Base-by-base conservation (phyloP, 2,329 filamentous ascomycete species). In the Aspergillus quadricinctus region DNA sequence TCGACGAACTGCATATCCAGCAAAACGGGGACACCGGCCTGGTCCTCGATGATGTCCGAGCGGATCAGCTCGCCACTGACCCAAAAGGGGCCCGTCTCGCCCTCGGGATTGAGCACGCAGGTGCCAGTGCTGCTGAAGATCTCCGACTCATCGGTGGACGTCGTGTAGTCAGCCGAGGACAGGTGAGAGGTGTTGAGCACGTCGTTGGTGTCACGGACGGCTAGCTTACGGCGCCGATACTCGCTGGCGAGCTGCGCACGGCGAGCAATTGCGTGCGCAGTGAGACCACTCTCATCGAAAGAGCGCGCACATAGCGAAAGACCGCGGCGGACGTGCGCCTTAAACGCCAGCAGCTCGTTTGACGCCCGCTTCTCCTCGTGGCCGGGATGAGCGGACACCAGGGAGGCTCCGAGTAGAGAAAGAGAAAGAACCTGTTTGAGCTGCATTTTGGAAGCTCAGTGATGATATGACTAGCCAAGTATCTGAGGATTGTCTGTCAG, bases 91-190 rank as follows among this genome's bases (percentile, higher is more conserved):
- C 65, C 63, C 9, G 52, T 72, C 4, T 77, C 81, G 14, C 77
- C 77, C 64, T 83, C 80, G 0, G 80, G 80, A 27, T 73, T 76
- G 29, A 83, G 70, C 17, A 81, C 65, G 59, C 80, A 83, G 28
- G 75, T 40, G 64, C 70, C 21, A 67, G 61, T 68, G 50, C 62
- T 62, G 48, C 56, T 35, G 54, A 70, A 70, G 14, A 71, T 50
- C n/a, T 61, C 59, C 0, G 57, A 53, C 21, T 66, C 66, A 17
- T 62, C 46, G 3, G 65, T 62, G 48, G 53, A 56, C 10, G 59
- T 1, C 1, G 61, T 66, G 25, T 67, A 63, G 8, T 61, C 23
- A 2, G 61, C 46, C 9, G 68, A 68, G 21, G 74, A 74, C 52
- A 72, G 69, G 64, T 78, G 76, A 31, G 66, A 62, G 21, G 66